These are phyloP conservation scores for Penicillium bovifimosum DNA, from an alignment of 495 filamentous ascomycete genomes.

Conservation along the genomic window DNA sequence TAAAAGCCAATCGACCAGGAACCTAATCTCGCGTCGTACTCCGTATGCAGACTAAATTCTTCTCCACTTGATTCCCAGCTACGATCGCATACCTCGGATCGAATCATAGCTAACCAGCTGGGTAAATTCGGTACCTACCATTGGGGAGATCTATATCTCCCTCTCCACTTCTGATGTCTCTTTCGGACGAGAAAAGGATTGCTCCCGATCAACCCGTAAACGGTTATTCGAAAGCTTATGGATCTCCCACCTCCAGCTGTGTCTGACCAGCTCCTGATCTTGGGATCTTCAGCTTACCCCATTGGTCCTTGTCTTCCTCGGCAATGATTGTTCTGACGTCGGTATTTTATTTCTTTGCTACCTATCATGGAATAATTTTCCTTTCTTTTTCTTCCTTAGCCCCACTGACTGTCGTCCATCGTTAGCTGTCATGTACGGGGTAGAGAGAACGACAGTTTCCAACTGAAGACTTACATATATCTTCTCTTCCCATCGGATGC, in stretches of 20 bases:
- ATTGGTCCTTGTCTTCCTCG: constrained; percentile 27
- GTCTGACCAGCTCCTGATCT: constrained; percentile 15
- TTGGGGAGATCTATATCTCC: neutral
- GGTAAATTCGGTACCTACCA: too few species aligned
- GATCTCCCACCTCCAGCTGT: constrained; percentile 22
- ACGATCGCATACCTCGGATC: neutral
- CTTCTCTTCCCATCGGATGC: constrained; percentile 2
- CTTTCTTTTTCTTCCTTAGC: neutral
- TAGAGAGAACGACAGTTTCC: constrained; percentile 8
- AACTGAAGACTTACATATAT: constrained; percentile 12
- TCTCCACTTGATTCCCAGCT: constrained; percentile 6
- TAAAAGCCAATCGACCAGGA: constrained; percentile 14
- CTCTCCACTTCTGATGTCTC: constrained; percentile 7
- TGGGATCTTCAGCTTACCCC: constrained; percentile 16
- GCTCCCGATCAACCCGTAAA: constrained; percentile 14
- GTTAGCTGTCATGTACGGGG: constrained; percentile 17
- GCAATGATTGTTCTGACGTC: constrained; percentile 29
- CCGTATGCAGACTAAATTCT: neutral
- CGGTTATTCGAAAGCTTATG: constrained; percentile 25
- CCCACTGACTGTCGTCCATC: neutral
- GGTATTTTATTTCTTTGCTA: constrained; percentile 9
- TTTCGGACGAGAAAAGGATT: constrained; percentile 4
- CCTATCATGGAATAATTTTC: neutral
- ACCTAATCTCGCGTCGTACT: constrained; percentile 31
- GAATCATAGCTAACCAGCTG: too few species aligned